phyloP scores from a whole-genome alignment of 176 grass and related monocot genomes.

The Rhynchospora breviuscula region DNA sequence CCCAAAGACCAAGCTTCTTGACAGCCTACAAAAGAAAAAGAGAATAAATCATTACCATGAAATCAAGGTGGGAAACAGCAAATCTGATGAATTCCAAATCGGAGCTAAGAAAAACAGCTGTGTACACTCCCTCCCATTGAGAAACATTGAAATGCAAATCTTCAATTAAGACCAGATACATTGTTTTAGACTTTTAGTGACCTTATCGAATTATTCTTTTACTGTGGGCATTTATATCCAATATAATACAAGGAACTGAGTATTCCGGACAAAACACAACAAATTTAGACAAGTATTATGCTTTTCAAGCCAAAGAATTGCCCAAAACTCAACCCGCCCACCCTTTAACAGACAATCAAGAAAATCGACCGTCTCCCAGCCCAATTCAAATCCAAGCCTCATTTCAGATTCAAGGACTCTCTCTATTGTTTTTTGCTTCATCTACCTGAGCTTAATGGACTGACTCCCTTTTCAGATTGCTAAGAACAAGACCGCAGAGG shows the following conservation, averaged over 20 bases:
- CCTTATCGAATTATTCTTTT: not conserved
- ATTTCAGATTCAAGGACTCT: too few species aligned
- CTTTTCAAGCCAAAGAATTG: not conserved
- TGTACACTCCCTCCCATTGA: not conserved
- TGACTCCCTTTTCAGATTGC: too few species aligned
- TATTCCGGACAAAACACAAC: not conserved
- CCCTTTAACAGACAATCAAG: not conserved
- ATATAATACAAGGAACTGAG: not conserved
- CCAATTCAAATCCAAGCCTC: too few species aligned
- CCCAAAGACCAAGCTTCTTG: conserved; percentile 69
- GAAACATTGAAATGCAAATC: not conserved
- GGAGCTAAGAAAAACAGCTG: not conserved
- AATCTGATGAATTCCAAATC: not conserved
- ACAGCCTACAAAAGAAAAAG: conserved; percentile 50
- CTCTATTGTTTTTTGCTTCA: too few species aligned
- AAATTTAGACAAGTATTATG: not conserved
- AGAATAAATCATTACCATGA: not conserved
- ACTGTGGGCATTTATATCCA: not conserved
- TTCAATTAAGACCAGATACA: not conserved
- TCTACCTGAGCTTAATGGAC: too few species aligned
- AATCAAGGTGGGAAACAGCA: not conserved
- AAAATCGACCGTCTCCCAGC: too few species aligned
- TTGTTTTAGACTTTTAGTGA: not conserved
- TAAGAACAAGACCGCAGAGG: too few species aligned
- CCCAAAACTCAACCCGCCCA: not conserved